Evolutionary conservation across 2,329 filamentous ascomycete genomes (phyloP).

Genomic region (Alternaria sp.): DNA sequence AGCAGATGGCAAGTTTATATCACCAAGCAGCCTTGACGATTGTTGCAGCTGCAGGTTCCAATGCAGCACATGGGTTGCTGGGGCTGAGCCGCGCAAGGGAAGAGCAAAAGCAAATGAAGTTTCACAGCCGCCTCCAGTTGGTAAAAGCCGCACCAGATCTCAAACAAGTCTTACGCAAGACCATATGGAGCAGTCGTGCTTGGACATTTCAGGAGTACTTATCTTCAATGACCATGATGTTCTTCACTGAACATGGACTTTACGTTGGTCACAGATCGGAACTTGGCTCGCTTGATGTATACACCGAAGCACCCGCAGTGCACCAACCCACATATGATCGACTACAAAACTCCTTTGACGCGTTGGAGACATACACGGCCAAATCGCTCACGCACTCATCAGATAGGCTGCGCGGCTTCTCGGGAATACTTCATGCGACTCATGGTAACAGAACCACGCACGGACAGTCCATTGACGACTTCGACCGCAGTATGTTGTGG

Average conservation of each 20-base stretch:
- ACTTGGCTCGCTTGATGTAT: background rate
- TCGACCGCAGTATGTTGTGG: background rate
- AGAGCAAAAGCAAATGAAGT: background rate
- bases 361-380: background rate
- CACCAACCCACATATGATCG: background rate
- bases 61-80: conserved; percentile 2
- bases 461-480: background rate
- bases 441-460: background rate
- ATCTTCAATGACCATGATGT: conserved; percentile 4
- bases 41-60: background rate
- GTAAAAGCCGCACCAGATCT: background rate
- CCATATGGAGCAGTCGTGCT: background rate
- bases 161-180: background rate
- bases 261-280: background rate
- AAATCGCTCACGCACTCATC: background rate
- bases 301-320: background rate
- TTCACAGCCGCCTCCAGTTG: background rate
- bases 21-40: conserved; percentile 3
- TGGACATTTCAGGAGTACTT: conserved; percentile 15
- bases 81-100: conserved; percentile 5
- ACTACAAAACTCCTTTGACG: background rate
- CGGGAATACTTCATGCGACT: background rate
- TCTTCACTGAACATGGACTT: conserved; percentile 10
- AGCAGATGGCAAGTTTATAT: conserved; percentile 16
- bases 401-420: background rate